A percentile compares a stretch with the other conserved stretches of the same genome.
Conservation (phyloP, 495 filamentous ascomycete species). For the Staphylotrichum tortipilum region DNA sequence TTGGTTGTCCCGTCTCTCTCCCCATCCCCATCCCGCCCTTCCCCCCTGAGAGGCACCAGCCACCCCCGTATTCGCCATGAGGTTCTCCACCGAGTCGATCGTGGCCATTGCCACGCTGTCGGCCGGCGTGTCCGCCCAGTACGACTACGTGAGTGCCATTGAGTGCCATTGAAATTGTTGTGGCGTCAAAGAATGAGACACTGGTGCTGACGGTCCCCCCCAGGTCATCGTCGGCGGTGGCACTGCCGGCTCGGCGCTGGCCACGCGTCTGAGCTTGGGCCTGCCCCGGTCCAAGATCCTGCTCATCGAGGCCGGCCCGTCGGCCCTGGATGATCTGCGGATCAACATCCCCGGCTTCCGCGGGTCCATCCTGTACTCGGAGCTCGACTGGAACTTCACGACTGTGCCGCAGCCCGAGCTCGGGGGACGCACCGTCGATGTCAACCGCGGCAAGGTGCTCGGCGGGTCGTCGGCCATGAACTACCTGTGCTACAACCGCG, state of each 20-base stretch:
- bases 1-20: too few species aligned
- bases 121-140: too few species aligned
- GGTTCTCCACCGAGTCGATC: too few species aligned
- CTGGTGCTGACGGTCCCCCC: too few species aligned
- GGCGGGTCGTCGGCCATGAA: slow-evolving; percentile 53
- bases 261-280: slow-evolving; percentile 48
- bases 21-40: too few species aligned
- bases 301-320: slow-evolving; percentile 47
- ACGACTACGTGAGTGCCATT: too few species aligned
- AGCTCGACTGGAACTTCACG: slow-evolving; percentile 26
- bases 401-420: not conserved
- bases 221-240: slow-evolving; percentile 57
- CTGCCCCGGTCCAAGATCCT: slow-evolving; percentile 40
- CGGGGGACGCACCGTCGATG: slow-evolving; percentile 11
- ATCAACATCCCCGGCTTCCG: slow-evolving; percentile 36
- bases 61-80: too few species aligned
- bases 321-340: slow-evolving; percentile 33
- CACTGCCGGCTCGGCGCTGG: slow-evolving; percentile 48
- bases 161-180: too few species aligned
- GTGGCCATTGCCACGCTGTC: too few species aligned
- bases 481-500: slow-evolving; percentile 39
- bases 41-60: too few species aligned
- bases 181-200: too few species aligned
- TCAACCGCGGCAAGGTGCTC: slow-evolving; percentile 45
- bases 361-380: slow-evolving; percentile 30